Evolutionary conservation across 352 stramenopile species (phyloP).

Genomic region (Phytophthora litchii): DNA sequence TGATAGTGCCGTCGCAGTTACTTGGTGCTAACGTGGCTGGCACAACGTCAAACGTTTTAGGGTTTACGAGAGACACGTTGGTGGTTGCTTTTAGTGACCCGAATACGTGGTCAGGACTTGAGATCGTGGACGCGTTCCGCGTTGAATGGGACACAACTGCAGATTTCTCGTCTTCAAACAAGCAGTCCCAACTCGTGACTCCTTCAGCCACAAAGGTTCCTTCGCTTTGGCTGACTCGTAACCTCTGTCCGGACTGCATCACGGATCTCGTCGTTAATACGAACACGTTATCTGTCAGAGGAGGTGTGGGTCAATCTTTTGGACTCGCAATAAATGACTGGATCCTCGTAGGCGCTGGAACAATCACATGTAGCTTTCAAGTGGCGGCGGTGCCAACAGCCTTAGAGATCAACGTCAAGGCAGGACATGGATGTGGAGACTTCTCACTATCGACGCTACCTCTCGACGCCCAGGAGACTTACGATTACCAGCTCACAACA

Average conservation of each 20-base stretch:
- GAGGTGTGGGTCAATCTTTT: slow-evolving; percentile 9
- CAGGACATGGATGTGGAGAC: slow-evolving; percentile 50
- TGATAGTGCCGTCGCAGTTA: slow-evolving; percentile 65
- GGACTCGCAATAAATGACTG: slow-evolving; percentile 39
- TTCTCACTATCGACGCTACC: slow-evolving; percentile 51
- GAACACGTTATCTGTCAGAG: slow-evolving; percentile 23
- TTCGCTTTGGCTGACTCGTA: slow-evolving; percentile 44
- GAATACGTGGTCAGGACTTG: slow-evolving; percentile 73
- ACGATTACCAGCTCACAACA: slow-evolving; percentile 76
- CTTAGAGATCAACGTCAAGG: slow-evolving; percentile 39
- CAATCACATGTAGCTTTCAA: slow-evolving; percentile 56
- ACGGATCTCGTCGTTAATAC: slow-evolving; percentile 30
- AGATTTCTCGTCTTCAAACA: slow-evolving; percentile 60
- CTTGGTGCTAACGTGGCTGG: slow-evolving; percentile 22
- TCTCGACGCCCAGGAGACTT: slow-evolving; percentile 59
- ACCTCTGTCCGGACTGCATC: slow-evolving; percentile 62
- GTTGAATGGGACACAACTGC: slow-evolving; percentile 90
- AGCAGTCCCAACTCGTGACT: slow-evolving; percentile 44
- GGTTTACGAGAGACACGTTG: slow-evolving; percentile 69
- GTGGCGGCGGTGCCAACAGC: slow-evolving; percentile 35
- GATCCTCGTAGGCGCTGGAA: slow-evolving; percentile 58
- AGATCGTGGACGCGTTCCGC: slow-evolving; percentile 85
- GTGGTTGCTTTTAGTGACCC: slow-evolving; percentile 71
- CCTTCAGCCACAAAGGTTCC: slow-evolving; percentile 28
- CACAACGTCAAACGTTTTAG: slow-evolving; percentile 49